A percentile compares a stretch with the other conserved stretches of the same genome.
phyloP scores from a whole-genome alignment of 1,284 basidiomycete species.

The Sporisorium sorghi region DNA sequence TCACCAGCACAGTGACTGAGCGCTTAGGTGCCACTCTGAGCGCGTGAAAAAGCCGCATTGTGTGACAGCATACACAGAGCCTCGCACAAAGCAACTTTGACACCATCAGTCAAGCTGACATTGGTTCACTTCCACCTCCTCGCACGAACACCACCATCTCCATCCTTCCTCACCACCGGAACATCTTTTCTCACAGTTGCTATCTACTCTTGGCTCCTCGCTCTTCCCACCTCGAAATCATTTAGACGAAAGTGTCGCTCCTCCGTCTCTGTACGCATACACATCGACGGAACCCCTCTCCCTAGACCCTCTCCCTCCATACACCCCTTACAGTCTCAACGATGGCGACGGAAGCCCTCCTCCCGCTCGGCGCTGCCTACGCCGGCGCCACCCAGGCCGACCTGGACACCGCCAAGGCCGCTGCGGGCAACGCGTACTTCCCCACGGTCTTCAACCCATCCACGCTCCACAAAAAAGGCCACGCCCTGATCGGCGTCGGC shows the following conservation, averaged over 20 bases:
- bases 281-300: background rate
- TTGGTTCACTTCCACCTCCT: no score
- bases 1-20: no score
- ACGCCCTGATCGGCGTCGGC: constrained; percentile 32
- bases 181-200: background rate
- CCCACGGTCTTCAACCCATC: constrained; percentile 64
- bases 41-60: background rate
- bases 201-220: no score
- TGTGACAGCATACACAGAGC: background rate
- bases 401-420: constrained; percentile 41
- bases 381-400: constrained; percentile 50
- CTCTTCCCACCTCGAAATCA: no score
- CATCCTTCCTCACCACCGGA: background rate
- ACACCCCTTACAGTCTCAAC: background rate
- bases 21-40: background rate
- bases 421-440: constrained; percentile 43
- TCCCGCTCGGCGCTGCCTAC: constrained; percentile 64
- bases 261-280: constrained; percentile 2
- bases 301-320: background rate
- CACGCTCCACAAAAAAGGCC: constrained; percentile 49
- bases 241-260: background rate
- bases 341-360: constrained; percentile 44
- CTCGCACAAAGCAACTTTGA: no score
- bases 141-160: no score
- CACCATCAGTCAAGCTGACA: background rate